Evolutionary conservation across 139 green algal species (phyloP), one percentile per base, ranked within the genome.

Genomic region (Zygnema cylindricum): DNA sequence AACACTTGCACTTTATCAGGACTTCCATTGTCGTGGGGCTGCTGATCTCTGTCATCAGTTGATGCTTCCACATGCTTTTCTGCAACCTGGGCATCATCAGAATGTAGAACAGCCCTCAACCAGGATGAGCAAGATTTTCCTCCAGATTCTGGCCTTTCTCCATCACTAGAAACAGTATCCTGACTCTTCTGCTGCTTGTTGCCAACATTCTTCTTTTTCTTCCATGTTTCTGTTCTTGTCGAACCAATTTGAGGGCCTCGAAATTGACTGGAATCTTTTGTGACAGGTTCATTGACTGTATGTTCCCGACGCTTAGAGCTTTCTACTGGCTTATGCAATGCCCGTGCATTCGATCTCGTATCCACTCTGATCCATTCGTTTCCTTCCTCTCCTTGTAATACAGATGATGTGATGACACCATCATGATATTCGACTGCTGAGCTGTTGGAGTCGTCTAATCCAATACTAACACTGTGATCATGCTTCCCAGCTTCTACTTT

Each of bases 351-450:
- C 36, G 71, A 79, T 79, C 21, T 79, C 36, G 11, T 16, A 43
- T 79, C 71, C 36, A 79, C 71, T 43, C 38, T 79, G 71, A 79
- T 43, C 71, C 71, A 79, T 16, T 79, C 71, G 21, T 41, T 86
- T 30, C 36, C 78, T 16, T 63, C 40, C 22, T 86, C 77, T 35
- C 22, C 40, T 38, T 39, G 22, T 63, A 30, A 30, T 41, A 33
- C 35, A 30, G 25, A 22, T 55, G 33, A 35, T 33, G 33, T 63
- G 1, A 30, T 63, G 21, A 30, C 39, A 30, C 76, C 77, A 30
- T 76, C 41, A 38, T 63, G 35, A 33, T 86, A 30, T n/a, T 69
- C 78, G 35, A 41, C 78, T 41, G 7, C 38, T 35, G 23, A 55
- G 35, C 40, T 33, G n/a, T 38, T 43, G 33, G 23, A 35, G 40